phyloP scores from a whole-genome alignment of 768 basidiomycete species.

The Leccinum arenicola region DNA sequence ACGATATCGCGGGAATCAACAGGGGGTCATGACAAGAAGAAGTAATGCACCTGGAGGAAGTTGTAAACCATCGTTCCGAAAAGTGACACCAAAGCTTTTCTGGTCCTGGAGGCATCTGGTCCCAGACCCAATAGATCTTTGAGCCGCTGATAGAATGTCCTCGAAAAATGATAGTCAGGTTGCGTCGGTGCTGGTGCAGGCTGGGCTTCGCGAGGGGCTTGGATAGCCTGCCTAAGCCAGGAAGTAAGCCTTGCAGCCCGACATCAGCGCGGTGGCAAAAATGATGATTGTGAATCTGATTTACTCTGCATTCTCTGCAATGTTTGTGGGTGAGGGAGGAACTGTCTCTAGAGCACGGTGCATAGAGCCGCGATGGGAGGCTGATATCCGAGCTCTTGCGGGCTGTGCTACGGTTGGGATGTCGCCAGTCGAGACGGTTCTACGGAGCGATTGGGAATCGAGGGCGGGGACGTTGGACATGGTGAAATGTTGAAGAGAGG shows the following conservation, averaged over 20 bases:
- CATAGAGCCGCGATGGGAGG: conserved; percentile 26
- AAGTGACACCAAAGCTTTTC: conserved; percentile 53
- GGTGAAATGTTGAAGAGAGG: conserved; percentile 20
- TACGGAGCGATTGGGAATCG: conserved; percentile 33
- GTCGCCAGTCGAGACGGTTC: conserved; percentile 36
- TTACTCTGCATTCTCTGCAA: conserved; percentile 18
- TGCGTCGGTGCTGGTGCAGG: neutral
- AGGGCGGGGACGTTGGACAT: conserved; percentile 26
- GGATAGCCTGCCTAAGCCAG: conserved; percentile 26
- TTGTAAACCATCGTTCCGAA: conserved; percentile 51
- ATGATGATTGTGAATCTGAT: conserved; percentile 6
- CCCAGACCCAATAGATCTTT: conserved; percentile 53
- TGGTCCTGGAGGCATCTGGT: conserved; percentile 44
- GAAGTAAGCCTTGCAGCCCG: conserved; percentile 17
- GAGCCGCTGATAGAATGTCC: conserved; percentile 21
- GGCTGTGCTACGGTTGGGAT: conserved; percentile 27
- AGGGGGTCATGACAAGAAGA: neutral
- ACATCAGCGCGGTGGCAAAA: conserved; percentile 21
- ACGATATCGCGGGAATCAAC: conserved; percentile 3
- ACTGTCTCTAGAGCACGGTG: conserved; percentile 22
- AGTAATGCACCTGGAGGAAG: conserved; percentile 47
- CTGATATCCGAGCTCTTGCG: conserved; percentile 28
- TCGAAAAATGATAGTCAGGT: conserved; percentile 9
- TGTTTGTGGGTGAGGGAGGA: conserved; percentile 19
- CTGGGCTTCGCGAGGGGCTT: conserved; percentile 15